phyloP scores from a whole-genome alignment of 768 basidiomycete species.

The Asterophora lycoperdoides region DNA sequence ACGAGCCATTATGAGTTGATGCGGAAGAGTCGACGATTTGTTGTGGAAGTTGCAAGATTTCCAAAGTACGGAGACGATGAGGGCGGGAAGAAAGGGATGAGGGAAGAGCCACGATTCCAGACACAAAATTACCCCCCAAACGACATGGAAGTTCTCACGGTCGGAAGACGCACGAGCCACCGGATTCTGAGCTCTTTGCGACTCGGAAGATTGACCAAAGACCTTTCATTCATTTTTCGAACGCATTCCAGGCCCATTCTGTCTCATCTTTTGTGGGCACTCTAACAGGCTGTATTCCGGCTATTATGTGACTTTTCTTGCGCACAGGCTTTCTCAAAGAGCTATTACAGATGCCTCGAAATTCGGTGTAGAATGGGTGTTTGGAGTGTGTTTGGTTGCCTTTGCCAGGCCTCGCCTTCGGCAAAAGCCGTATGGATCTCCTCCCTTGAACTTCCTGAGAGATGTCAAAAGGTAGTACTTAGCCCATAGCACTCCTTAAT shows the following conservation, averaged over 20 bases:
- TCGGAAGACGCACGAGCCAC: slow-evolving; percentile 46
- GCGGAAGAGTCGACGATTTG: slow-evolving; percentile 20
- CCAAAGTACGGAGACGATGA: slow-evolving; percentile 30
- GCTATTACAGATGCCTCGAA: slow-evolving; percentile 15
- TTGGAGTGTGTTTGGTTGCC: slow-evolving; percentile 18
- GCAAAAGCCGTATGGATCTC: slow-evolving; percentile 4
- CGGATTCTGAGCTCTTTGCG: slow-evolving; percentile 43
- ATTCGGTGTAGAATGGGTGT: slow-evolving; percentile 18
- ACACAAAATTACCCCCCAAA: slow-evolving; percentile 34
- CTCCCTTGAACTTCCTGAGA: no score
- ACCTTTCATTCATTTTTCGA: slow-evolving; percentile 28
- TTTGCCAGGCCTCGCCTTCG: slow-evolving; percentile 16
- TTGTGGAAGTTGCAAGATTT: slow-evolving; percentile 22
- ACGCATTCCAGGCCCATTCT: slow-evolving; percentile 12
- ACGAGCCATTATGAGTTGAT: slow-evolving; percentile 63
- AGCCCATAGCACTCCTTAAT: no score
- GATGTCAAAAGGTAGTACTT: no score
- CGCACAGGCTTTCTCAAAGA: slow-evolving; percentile 12
- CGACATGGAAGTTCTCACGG: slow-evolving; percentile 45
- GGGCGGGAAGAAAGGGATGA: slow-evolving; percentile 34
- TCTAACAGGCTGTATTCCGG: slow-evolving; percentile 1
- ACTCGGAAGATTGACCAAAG: slow-evolving; percentile 44
- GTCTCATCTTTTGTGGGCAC: slow-evolving; percentile 19
- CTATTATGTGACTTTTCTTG: slow-evolving; percentile 13
- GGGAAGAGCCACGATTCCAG: slow-evolving; percentile 28